Evolutionary conservation across 495 filamentous ascomycete genomes (phyloP).

Genomic region (Chaetomidium leptoderma): DNA sequence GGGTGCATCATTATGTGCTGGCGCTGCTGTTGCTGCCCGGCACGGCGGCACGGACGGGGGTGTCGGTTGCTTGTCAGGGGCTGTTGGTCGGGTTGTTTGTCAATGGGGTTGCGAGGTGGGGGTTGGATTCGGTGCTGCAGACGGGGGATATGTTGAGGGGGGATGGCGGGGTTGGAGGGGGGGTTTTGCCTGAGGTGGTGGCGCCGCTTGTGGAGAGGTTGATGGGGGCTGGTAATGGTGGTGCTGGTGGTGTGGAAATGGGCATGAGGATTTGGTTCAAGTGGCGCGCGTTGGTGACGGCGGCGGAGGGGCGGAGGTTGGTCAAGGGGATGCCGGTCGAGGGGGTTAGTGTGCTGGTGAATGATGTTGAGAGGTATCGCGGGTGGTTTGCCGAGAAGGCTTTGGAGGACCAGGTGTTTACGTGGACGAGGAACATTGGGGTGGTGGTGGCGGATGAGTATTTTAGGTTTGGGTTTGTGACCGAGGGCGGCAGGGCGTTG

Average conservation of each 20-base stretch:
- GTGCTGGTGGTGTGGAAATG: neutral
- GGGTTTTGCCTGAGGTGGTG: constrained; percentile 61
- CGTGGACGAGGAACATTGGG: constrained; percentile 14
- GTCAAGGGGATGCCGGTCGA: constrained; percentile 2
- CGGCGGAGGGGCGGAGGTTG: neutral
- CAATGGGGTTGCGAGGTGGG: constrained; percentile 91
- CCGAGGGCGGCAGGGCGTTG: constrained; percentile 11
- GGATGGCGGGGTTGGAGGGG: constrained; percentile 64
- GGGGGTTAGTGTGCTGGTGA: constrained; percentile 30
- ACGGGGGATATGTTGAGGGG: constrained; percentile 67
- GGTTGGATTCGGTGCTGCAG: constrained; percentile 85
- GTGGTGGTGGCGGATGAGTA: constrained; percentile 21
- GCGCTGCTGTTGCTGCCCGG: constrained; percentile 77
- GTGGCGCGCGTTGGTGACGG: constrained; percentile 38
- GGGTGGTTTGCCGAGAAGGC: constrained; percentile 21
- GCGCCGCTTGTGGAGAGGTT: constrained; percentile 40
- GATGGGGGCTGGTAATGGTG: neutral
- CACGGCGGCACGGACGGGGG: constrained; percentile 77
- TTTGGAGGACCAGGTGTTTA: constrained; percentile 23
- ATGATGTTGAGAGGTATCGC: constrained; percentile 31
- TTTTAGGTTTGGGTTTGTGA: constrained; percentile 26
- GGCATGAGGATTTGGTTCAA: constrained; percentile 48
- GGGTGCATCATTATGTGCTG: constrained; percentile 94
- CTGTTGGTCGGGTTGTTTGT: constrained; percentile 83
- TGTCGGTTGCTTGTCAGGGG: constrained; percentile 75